A percentile compares a stretch with the other conserved stretches of the same genome.
These are phyloP conservation scores for Candida dubliniensis DNA, from an alignment of 1,139 yeast genomes.

Conservation along the genomic window DNA sequence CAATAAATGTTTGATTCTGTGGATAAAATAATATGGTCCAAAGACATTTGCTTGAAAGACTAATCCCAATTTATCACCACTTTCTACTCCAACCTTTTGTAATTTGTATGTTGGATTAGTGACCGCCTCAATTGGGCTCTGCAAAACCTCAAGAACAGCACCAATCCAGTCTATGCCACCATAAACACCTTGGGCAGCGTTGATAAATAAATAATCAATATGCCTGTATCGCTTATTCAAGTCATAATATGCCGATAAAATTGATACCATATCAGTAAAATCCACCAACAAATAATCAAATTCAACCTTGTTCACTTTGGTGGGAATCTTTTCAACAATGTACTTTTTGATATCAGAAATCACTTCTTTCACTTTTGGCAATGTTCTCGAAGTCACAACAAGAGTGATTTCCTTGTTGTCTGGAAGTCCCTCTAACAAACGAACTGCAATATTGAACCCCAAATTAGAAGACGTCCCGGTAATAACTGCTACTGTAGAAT, in stretches of 20 bases:
- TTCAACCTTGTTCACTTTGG: slow-evolving; percentile 58
- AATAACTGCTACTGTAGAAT: slow-evolving; percentile 40
- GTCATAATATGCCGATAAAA: slow-evolving; percentile 72
- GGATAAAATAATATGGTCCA: slow-evolving; percentile 85
- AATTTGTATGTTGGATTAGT: slow-evolving; percentile 83
- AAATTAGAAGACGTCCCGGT: slow-evolving; percentile 64
- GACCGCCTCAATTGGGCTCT: slow-evolving; percentile 72
- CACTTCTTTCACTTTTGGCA: slow-evolving; percentile 80
- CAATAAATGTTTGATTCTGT: slow-evolving; percentile 56
- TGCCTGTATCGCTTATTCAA: slow-evolving; percentile 59
- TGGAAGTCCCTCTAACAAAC: slow-evolving; percentile 64
- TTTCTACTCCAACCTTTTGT: slow-evolving; percentile 71
- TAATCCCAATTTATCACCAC: slow-evolving; percentile 75
- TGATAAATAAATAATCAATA: slow-evolving; percentile 77
- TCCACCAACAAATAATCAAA: slow-evolving; percentile 87
- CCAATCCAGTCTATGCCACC: slow-evolving; percentile 82
- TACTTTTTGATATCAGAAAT: slow-evolving; percentile 59
- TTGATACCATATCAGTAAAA: slow-evolving; percentile 87
- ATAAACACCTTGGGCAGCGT: slow-evolving; percentile 89
- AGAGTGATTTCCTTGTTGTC: slow-evolving; percentile 61
- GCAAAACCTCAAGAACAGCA: slow-evolving; percentile 65
- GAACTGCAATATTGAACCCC: slow-evolving; percentile 81
- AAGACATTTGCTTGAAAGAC: slow-evolving; percentile 95
- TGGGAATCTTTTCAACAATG: slow-evolving; percentile 34
- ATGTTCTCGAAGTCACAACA: slow-evolving; percentile 83